phyloP scores from a whole-genome alignment of 495 filamentous ascomycete species.

The Tuber indicum region DNA sequence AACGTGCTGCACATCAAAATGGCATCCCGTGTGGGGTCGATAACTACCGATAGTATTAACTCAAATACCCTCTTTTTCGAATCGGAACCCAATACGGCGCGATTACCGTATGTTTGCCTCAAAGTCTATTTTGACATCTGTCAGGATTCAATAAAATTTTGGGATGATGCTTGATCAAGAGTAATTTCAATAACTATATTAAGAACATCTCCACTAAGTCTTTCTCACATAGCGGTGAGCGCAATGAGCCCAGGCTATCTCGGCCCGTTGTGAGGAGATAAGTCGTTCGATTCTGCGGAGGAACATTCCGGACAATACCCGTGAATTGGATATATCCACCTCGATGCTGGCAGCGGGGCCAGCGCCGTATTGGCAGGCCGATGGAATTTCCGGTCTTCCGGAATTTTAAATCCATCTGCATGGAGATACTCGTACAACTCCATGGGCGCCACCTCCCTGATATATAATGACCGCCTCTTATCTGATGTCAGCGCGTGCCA shows the following conservation, averaged over 20 bases:
- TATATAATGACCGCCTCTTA: neutral
- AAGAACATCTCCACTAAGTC: neutral
- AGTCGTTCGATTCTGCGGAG: neutral
- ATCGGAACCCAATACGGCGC: neutral
- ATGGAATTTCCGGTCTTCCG: neutral
- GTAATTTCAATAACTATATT: neutral
- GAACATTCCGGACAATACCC: neutral
- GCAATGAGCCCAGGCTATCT: neutral
- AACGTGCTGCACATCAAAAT: neutral
- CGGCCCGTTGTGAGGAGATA: neutral
- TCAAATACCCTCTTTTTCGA: neutral
- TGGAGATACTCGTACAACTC: neutral
- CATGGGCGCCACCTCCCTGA: neutral
- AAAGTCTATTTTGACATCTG: neutral
- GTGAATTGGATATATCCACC: neutral
- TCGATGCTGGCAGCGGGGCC: neutral
- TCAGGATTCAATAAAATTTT: neutral
- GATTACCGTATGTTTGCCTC: neutral
- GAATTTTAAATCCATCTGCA: neutral
- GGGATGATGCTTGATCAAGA: neutral
- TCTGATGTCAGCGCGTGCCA: neutral
- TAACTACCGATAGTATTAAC: neutral
- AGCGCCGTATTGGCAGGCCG: neutral
- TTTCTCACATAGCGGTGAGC: neutral
- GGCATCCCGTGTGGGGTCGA: neutral